Percentiles rank a stretch among this genome's conserved stretches.
These are phyloP conservation scores for Lyophyllum atratum DNA, from an alignment of 768 basidiomycete species.

Conservation along the genomic window DNA sequence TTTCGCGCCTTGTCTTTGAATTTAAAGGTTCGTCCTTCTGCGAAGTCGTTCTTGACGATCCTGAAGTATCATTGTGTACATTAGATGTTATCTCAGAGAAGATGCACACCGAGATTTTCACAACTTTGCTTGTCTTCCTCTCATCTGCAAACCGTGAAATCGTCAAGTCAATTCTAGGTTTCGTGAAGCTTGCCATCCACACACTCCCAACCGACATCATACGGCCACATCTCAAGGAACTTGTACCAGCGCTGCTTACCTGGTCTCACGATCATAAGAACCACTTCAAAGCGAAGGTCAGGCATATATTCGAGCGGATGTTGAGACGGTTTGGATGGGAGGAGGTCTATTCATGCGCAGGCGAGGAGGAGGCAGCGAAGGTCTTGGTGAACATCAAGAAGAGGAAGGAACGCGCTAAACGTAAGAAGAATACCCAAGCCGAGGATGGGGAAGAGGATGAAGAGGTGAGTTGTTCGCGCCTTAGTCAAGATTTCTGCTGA, in stretches of 20 bases:
- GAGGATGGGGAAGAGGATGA: slow-evolving; percentile 62
- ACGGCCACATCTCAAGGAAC: slow-evolving; percentile 70
- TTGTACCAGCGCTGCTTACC: slow-evolving; percentile 82
- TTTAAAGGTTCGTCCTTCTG: slow-evolving; percentile 71
- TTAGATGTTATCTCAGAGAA: slow-evolving; percentile 66
- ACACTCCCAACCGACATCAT: slow-evolving; percentile 73
- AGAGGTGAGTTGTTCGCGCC: slow-evolving; percentile 10
- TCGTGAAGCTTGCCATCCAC: slow-evolving; percentile 91
- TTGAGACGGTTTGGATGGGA: slow-evolving; percentile 89
- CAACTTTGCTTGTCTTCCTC: slow-evolving; percentile 87
- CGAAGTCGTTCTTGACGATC: not conserved
- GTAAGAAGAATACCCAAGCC: slow-evolving; percentile 69
- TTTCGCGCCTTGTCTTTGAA: slow-evolving; percentile 93
- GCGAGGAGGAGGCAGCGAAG: slow-evolving; percentile 82
- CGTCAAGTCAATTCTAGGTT: slow-evolving; percentile 94
- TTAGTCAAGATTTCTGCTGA: slow-evolving; percentile 3
- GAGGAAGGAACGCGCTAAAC: slow-evolving; percentile 90
- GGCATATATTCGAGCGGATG: slow-evolving; percentile 96
- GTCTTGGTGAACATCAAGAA: slow-evolving; percentile 94
- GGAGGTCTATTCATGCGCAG: slow-evolving; percentile 72
- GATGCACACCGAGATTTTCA: slow-evolving; percentile 83
- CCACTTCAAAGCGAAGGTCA: slow-evolving; percentile 96
- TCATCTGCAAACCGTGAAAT: slow-evolving; percentile 96
- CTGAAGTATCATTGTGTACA: not conserved
- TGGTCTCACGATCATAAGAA: slow-evolving; percentile 99